Evolutionary conservation across 2,329 filamentous ascomycete species (phyloP).

Genomic region (Dryadomyces quercivorus): DNA sequence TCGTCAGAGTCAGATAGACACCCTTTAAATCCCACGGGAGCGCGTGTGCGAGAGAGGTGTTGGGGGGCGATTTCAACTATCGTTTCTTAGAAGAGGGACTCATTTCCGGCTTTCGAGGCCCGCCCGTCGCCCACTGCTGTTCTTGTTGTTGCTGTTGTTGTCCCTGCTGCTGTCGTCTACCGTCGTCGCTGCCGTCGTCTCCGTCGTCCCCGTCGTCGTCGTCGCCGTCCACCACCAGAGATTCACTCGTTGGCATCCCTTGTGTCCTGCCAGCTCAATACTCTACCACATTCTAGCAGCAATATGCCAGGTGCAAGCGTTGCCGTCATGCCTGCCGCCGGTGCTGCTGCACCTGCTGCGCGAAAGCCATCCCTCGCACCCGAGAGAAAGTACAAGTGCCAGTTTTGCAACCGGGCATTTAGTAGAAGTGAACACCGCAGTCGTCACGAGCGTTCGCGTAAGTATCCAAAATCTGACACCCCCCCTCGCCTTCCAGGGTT

Average conservation of each 20-base stretch:
- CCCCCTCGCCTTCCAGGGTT: background rate
- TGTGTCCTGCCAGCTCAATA: slow-evolving; percentile 1
- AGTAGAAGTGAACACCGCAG: slow-evolving; percentile 95
- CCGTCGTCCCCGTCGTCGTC: slow-evolving; percentile 11
- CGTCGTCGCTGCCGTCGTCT: slow-evolving; percentile 4
- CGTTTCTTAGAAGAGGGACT: slow-evolving; percentile 29
- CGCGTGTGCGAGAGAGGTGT: slow-evolving; percentile 47
- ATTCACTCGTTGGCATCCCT: background rate
- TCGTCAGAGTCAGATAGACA: slow-evolving; percentile 43
- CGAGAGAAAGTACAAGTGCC: slow-evolving; percentile 99
- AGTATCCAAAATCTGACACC: slow-evolving; percentile 30
- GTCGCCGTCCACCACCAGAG: slow-evolving; percentile 12
- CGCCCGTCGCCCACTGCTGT: slow-evolving; percentile 12
- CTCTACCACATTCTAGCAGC: slow-evolving; percentile 20
- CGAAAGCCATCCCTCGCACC: slow-evolving; percentile 68
- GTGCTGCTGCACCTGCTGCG: slow-evolving; percentile 56
- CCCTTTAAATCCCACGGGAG: slow-evolving; percentile 62
- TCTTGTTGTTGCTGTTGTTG: slow-evolving; percentile 16
- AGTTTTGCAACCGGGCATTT: slow-evolving; percentile 96
- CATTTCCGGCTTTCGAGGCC: slow-evolving; percentile 19
- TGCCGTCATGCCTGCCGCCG: slow-evolving; percentile 50
- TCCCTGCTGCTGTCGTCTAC: background rate
- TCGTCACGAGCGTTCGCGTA: slow-evolving; percentile 96
- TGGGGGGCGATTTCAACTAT: slow-evolving; percentile 47
- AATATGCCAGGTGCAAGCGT: slow-evolving; percentile 61